Evolutionary conservation across 202 grass and related monocot species (phyloP).

Genomic region (Bolboschoenoplectus hybrid): DNA sequence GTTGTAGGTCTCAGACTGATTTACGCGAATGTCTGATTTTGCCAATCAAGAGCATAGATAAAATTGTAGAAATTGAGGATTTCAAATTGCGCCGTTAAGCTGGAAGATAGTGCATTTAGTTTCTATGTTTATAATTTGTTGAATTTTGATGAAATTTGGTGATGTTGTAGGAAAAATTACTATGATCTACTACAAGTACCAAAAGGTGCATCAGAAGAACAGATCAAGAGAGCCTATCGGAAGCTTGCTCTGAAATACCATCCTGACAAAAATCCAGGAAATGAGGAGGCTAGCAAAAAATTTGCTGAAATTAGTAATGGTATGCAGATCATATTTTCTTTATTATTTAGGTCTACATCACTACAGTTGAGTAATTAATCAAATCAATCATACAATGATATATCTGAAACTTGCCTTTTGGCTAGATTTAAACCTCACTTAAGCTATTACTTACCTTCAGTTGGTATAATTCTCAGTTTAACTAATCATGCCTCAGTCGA

Average conservation of each 20-base stretch:
- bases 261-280: conserved; percentile 88
- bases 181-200: conserved; percentile 92
- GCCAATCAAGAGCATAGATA: neutral
- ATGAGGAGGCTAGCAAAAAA: conserved; percentile 89
- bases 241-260: conserved; percentile 98
- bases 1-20: neutral
- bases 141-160: conserved; percentile 11
- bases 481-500: neutral
- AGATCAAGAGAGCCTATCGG: conserved; percentile 97
- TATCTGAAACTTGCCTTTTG: neutral
- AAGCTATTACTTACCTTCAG: neutral
- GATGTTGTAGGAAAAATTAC: conserved; percentile 74
- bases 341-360: neutral
- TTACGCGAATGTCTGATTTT: neutral
- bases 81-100: neutral
- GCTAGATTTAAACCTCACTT: neutral
- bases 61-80: neutral
- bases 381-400: neutral
- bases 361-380: neutral
- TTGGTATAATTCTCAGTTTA: neutral
- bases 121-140: neutral
- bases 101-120: neutral
- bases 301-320: conserved; percentile 97
- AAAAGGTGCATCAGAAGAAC: conserved; percentile 92
- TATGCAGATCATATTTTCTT: conserved; percentile 38